Percentiles rank a stretch among this genome's conserved stretches.
These are phyloP conservation scores for Coemansia guatemalensis DNA, from an alignment of 192 early-diverging fungal genomes.

Conservation along the genomic window DNA sequence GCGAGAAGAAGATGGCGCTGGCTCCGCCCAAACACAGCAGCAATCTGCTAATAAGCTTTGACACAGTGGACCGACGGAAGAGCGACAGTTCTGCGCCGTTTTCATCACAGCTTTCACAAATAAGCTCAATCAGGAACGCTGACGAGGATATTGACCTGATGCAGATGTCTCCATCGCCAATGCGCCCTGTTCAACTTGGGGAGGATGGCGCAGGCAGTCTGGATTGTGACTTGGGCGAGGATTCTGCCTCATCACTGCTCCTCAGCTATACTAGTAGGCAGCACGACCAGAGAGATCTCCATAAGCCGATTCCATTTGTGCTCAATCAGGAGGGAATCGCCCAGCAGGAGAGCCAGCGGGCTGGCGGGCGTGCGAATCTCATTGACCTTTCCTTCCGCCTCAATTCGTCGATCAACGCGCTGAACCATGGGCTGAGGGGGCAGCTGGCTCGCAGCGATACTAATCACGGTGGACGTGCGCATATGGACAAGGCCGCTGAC, in stretches of 20 bases:
- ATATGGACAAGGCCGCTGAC: background rate
- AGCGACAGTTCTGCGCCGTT: constrained; percentile 1
- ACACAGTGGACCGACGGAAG: constrained; percentile 9
- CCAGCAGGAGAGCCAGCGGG: constrained; percentile 10
- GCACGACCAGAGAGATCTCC: constrained; percentile 12
- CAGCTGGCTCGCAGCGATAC: constrained; percentile 16
- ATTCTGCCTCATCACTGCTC: constrained; percentile 17
- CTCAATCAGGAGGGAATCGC: constrained; percentile 15
- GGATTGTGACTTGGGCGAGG: background rate
- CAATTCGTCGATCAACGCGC: constrained; percentile 31
- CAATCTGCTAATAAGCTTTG: constrained; percentile 23
- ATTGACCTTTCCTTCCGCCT: constrained; percentile 38
- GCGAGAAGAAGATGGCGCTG: constrained; percentile 3
- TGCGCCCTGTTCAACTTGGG: background rate
- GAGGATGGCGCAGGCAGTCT: background rate
- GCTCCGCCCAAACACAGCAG: background rate
- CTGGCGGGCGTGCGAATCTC: constrained; percentile 13
- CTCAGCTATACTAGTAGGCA: constrained; percentile 8
- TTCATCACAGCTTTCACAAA: constrained; percentile 23
- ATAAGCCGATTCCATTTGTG: constrained; percentile 23
- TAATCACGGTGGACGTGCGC: background rate
- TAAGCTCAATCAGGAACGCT: constrained; percentile 21
- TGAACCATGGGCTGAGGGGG: constrained; percentile 31
- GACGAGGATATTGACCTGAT: constrained; percentile 15
- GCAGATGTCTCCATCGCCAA: constrained; percentile 23